Conservation (phyloP, 352 stramenopile species). For the Phytopythium aichiense region DNA sequence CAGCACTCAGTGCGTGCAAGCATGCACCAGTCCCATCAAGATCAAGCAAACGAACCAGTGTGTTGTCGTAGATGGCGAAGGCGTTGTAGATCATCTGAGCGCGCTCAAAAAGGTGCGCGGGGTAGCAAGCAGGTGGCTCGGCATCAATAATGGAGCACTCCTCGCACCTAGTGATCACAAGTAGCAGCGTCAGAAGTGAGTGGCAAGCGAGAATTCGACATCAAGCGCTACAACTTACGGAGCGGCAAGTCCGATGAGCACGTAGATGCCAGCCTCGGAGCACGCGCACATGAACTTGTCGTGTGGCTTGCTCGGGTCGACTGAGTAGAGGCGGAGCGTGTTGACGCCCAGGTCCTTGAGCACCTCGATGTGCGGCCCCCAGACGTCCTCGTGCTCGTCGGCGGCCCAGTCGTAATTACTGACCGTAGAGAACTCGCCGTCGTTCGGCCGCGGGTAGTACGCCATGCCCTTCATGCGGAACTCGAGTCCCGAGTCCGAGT, state of each 20-base stretch:
- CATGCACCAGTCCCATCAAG: too few species aligned
- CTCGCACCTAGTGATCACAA: constrained; percentile 16
- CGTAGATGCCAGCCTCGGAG: constrained; percentile 68
- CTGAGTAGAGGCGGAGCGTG: constrained; percentile 58
- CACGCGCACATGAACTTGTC: constrained; percentile 81
- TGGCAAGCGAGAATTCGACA: not conserved
- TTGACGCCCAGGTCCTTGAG: constrained; percentile 61
- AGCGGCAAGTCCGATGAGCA: constrained; percentile 56
- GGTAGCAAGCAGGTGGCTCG: constrained; percentile 44
- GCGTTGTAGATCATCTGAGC: constrained; percentile 65
- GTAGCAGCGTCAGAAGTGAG: not conserved
- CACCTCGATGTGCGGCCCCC: constrained; percentile 41
- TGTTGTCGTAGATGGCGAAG: constrained; percentile 73
- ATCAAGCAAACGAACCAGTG: constrained; percentile 12
- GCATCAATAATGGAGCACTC: constrained; percentile 44
- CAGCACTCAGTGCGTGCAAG: not conserved
- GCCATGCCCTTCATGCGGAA: constrained; percentile 71
- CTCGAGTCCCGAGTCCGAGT: constrained; percentile 56
- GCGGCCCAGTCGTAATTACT: constrained; percentile 59
- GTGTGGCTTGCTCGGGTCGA: constrained; percentile 53
- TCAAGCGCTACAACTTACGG: constrained; percentile 13
- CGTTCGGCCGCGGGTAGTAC: constrained; percentile 68
- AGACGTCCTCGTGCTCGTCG: constrained; percentile 56
- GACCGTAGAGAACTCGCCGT: constrained; percentile 38
- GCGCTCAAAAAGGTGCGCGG: constrained; percentile 41